Conservation (phyloP, 352 stramenopile species). For the Pythium phragmitis region DNA sequence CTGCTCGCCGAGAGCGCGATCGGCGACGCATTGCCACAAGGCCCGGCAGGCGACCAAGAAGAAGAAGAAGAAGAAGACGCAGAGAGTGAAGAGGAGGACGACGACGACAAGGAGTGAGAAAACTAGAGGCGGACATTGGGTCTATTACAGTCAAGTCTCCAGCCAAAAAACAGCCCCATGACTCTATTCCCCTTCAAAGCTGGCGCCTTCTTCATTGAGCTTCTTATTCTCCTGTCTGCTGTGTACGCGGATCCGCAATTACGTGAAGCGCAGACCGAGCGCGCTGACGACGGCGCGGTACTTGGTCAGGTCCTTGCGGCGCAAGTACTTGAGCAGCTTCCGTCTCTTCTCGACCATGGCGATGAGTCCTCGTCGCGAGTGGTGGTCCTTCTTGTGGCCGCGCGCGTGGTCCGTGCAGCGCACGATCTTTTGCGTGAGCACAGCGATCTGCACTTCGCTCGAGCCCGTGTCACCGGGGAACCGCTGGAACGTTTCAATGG, state of each 20-base stretch:
- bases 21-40: slow-evolving; percentile 17
- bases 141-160: slow-evolving; percentile 12
- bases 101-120: slow-evolving; percentile 13
- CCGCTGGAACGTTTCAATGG: slow-evolving; percentile 84
- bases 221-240: not conserved
- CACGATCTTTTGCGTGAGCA: slow-evolving; percentile 86
- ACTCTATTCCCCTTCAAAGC: no score
- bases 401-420: slow-evolving; percentile 73
- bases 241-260: slow-evolving; percentile 10
- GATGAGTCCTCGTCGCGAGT: slow-evolving; percentile 82
- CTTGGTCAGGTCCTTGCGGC: slow-evolving; percentile 77
- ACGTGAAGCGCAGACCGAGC: slow-evolving; percentile 78
- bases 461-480: slow-evolving; percentile 86
- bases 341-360: slow-evolving; percentile 85
- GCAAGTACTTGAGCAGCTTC: slow-evolving; percentile 87
- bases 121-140: not conserved
- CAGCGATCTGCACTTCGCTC: slow-evolving; percentile 83
- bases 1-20: slow-evolving; percentile 61
- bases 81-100: slow-evolving; percentile 17
- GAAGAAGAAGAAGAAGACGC: slow-evolving; percentile 3
- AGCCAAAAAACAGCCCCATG: no score
- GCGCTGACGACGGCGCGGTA: slow-evolving; percentile 76
- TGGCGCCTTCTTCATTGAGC: no score
- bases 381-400: slow-evolving; percentile 85
- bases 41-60: slow-evolving; percentile 31